Percentiles rank a stretch among this genome's conserved stretches.
These are phyloP conservation scores for Eimeria acervulina DNA, from an alignment of 169 alveolate genomes.

Conservation along the genomic window DNA sequence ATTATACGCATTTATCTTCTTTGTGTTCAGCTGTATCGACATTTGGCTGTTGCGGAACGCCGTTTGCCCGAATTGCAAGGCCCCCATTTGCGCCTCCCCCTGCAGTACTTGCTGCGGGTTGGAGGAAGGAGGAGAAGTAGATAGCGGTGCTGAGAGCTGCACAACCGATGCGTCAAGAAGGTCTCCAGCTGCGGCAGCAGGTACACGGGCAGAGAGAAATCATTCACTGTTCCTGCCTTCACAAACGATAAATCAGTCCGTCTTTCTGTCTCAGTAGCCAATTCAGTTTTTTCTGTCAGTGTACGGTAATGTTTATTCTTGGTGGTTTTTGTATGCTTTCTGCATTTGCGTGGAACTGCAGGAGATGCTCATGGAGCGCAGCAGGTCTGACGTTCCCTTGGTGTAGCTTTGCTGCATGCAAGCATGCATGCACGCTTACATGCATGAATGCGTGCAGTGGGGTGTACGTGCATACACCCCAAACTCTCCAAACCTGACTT, in stretches of 20 bases:
- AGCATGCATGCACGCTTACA: background rate
- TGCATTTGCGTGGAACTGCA: background rate
- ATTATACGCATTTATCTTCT: background rate
- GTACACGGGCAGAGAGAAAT: too few species aligned
- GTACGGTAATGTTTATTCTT: too few species aligned
- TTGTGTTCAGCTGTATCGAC: conserved; percentile 87
- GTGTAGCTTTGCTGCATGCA: background rate
- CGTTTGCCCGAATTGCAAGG: conserved; percentile 90
- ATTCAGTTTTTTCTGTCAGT: too few species aligned
- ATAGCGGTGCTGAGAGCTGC: background rate
- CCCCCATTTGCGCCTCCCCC: conserved; percentile 75
- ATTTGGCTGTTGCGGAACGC: conserved; percentile 91
- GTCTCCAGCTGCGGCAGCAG: too few species aligned
- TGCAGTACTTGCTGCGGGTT: background rate
- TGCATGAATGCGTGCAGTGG: too few species aligned
- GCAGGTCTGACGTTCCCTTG: conserved; percentile 6
- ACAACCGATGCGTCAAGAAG: background rate
- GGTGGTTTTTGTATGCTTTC: too few species aligned
- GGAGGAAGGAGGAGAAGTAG: background rate
- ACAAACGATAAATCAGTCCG: too few species aligned
- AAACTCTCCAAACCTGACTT: too few species aligned
- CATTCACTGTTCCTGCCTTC: too few species aligned
- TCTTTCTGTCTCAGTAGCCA: too few species aligned
- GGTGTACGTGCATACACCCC: too few species aligned
- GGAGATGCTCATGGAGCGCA: background rate